Evolutionary conservation across 257 asterid genomes (phyloP), one percentile per base, ranked within the genome.

Genomic region (Penstemon newberryi): DNA sequence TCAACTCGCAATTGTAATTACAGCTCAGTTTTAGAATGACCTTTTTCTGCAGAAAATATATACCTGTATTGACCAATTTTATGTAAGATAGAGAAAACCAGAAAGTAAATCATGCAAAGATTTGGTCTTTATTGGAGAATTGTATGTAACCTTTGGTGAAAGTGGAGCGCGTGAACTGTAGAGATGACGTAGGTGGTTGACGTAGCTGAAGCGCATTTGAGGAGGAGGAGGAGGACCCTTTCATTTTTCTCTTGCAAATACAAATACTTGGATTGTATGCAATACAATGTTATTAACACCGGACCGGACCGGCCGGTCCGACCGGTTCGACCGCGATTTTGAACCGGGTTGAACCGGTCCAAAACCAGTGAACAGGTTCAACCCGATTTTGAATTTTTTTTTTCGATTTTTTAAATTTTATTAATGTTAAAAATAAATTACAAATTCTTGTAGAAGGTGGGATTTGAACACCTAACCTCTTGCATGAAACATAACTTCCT

Each of bases 131-230:
- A 33, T 11, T 5, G 33, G 25, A 44, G 8, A 65, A 15, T 38
- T 15, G 18, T 19, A 9, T 7, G 50, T 61, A 25, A 73, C 81
- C 81, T 63, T 33, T 13, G 70, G 66, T 41, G 56, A 67, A 70
- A 66, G 59, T 64, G 73, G 75, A 58, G 52, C 55, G 79, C 9
- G 56, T 40, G 4, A 60, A 55, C 57, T 49, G 76, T 10, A 46
- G 79, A 64, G 75, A 37, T 5, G 77, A 61, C 1, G 70, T 72
- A 81, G 78, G 60, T 13, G 57, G 65, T 55, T 53, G 75, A 41
- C 46, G 77, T 5, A 68, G 70, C 57, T 67, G 78, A 64, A 77
- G 67, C 19, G 78, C 0, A 5, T 67, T 74, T 45, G 33, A 25
- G 33, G 33, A 25, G 33, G 33, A 25, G 33, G 33, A 25, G 33